phyloP scores from a whole-genome alignment of 179 eudicot species.

The Amaranthus tricolor region DNA sequence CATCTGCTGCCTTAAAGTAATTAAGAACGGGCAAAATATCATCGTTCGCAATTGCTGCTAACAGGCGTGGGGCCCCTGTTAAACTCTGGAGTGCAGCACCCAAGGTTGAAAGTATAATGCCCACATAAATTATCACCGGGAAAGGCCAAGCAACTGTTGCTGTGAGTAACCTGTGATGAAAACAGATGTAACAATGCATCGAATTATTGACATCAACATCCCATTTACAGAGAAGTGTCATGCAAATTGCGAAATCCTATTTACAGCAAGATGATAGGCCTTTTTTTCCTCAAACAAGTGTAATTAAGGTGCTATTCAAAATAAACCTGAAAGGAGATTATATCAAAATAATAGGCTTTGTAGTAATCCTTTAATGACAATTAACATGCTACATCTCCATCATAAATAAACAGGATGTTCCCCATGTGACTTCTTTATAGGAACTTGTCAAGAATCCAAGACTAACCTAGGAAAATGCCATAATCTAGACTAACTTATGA shows the following conservation, averaged over 20 bases:
- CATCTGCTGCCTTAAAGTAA: conserved; percentile 92
- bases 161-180: conserved; percentile 78
- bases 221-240: background rate
- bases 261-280: background rate
- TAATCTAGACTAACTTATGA: background rate
- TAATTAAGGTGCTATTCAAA: too few species aligned
- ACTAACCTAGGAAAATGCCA: background rate
- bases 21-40: conserved; percentile 94
- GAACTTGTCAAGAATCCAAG: background rate
- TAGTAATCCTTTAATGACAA: too few species aligned
- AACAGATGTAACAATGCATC: conserved; percentile 15
- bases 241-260: background rate
- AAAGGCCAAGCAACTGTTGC: conserved; percentile 98
- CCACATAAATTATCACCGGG: conserved; percentile 73
- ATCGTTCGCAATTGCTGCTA: conserved; percentile 99
- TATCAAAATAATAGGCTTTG: too few species aligned
- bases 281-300: too few species aligned
- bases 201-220: background rate
- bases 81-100: conserved; percentile 99
- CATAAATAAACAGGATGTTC: background rate
- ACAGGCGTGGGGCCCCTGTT: conserved; percentile 92
- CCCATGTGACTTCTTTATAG: background rate
- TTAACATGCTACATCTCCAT: too few species aligned
- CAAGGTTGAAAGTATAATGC: conserved; percentile 92
- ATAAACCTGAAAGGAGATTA: too few species aligned